Evolutionary conservation across 208 protist genomes (phyloP), one percentile per base, ranked within the genome.

Genomic region (Polymyxa betae): DNA sequence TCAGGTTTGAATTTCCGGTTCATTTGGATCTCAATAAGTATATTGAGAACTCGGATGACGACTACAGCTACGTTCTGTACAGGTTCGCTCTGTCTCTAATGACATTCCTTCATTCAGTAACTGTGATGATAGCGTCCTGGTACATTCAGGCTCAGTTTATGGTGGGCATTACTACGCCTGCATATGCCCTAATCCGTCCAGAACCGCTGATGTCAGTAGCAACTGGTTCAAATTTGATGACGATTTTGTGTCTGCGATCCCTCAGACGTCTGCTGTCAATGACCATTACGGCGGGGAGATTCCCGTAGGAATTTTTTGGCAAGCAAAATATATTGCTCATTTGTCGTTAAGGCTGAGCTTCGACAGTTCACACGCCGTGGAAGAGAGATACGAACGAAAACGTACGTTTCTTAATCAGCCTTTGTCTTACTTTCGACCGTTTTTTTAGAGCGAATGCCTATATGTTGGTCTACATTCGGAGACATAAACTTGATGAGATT

Each of bases 91-190:
- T 43, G n/a, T n/a, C 16, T 5, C 72, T 16, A 89, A 91, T 54
- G 5, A 46, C 77, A 88, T 16, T 91, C 78, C 5, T 52, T 16
- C 0, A 40, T 88, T 38, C 95, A 96, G 89, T 10, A 52, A 0
- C 89, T 97, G 45, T 88, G 92, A 24, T 24, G 5, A 29, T 49
- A 93, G 94, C 12, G 96, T 98, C 16, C 92, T 98, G n/a, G 94
- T 98, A 0, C 97, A 98, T 93, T 88, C 88, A 40, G 97, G 97
- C 35, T 94, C 94, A 46, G 90, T 95, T 43, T 91, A 95, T 90
- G 94, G 95, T 64, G 97, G 97, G 0, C 97, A 98, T 92, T 98
- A 98, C 92, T 97, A 96, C 54, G 93, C 93, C 38, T 97, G 94
- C 92, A 66, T 97, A 0, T 91, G 94, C n/a, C 95, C 96, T 29